These are phyloP conservation scores for Ottelia alismoides DNA, from an alignment of 106 monocot species.

Conservation along the genomic window DNA sequence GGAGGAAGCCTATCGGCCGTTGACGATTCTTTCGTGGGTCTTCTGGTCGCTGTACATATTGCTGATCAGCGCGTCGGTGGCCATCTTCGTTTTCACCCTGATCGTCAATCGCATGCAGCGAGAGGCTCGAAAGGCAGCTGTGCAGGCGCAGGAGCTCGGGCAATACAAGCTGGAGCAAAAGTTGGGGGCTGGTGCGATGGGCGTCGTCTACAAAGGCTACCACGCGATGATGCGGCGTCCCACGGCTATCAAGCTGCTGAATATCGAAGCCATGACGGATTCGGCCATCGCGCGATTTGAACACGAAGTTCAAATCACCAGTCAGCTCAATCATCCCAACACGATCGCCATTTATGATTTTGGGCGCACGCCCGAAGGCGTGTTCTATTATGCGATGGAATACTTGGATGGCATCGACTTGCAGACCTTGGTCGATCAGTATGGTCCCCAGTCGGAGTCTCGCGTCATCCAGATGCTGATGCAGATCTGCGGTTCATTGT, in stretches of 20 bases:
- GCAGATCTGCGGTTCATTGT: background rate
- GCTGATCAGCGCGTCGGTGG: no score
- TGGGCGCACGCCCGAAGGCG: no score
- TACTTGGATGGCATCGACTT: background rate
- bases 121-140: background rate
- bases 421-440: background rate
- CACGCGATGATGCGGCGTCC: background rate
- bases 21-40: no score
- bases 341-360: background rate
- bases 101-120: background rate
- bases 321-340: background rate
- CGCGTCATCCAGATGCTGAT: background rate
- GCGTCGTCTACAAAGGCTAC: background rate
- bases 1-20: no score
- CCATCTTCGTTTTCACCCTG: background rate
- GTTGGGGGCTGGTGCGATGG: background rate
- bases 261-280: background rate
- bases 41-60: no score
- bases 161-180: background rate
- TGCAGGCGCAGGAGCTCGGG: background rate
- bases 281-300: background rate
- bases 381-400: background rate
- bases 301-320: background rate
- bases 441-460: no score
- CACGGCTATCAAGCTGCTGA: background rate